A percentile compares a stretch with the other conserved stretches of the same genome.
These are phyloP conservation scores for Colletotrichum tropicicola DNA, from an alignment of 2,329 filamentous ascomycete species.

Conservation along the genomic window DNA sequence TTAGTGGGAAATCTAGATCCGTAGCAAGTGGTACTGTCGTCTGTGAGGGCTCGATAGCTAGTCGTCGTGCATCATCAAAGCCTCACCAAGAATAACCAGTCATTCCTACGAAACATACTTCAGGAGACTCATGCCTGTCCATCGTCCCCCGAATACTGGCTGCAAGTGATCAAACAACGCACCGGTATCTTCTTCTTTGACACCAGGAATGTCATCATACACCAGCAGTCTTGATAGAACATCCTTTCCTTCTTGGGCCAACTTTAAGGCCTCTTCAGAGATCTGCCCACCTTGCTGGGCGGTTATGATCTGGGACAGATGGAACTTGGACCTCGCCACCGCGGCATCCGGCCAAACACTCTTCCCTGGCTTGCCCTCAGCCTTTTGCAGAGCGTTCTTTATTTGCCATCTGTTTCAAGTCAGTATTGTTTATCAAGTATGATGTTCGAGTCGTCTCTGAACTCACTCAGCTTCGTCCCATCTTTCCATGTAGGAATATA, in stretches of 20 bases:
- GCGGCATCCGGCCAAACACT: slow-evolving; percentile 21
- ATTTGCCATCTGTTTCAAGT: slow-evolving; percentile 3
- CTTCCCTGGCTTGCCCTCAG: background rate
- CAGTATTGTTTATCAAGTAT: background rate
- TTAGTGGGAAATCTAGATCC: no score
- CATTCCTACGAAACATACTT: slow-evolving; percentile 13
- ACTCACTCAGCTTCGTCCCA: slow-evolving; percentile 32
- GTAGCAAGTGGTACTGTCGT: no score
- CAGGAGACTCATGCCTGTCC: slow-evolving; percentile 2
- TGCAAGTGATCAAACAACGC: slow-evolving; percentile 21
- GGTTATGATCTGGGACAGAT: slow-evolving; percentile 3
- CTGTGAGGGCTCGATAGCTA: no score
- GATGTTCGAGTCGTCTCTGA: background rate
- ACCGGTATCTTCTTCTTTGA: slow-evolving; percentile 11
- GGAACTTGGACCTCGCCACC: slow-evolving; percentile 10
- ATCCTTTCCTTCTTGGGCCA: slow-evolving; percentile 19
- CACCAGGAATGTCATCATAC: slow-evolving; percentile 7
- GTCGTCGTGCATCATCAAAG: no score
- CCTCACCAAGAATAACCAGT: no score
- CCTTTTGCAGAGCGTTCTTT: background rate
- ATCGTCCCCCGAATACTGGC: slow-evolving; percentile 17
- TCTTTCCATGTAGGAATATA: slow-evolving; percentile 26
- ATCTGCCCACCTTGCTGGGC: background rate
- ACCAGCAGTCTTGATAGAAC: slow-evolving; percentile 10
- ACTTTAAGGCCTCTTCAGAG: background rate